Conservation (phyloP, 306 rosid species). For the Casuarina cunninghamiana region DNA sequence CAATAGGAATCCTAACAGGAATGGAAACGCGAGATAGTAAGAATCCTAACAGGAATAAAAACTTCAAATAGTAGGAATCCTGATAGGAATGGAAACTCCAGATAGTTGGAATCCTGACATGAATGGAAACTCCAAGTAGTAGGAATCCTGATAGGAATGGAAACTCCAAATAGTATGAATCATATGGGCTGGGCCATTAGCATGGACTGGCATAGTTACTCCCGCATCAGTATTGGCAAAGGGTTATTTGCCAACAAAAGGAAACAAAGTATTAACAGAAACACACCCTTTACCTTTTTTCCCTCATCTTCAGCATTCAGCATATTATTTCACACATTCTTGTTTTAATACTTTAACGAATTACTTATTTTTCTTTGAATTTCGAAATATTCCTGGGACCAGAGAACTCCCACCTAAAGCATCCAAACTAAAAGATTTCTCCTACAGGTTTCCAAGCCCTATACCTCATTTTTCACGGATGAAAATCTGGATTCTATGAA, state of each 20-base stretch:
- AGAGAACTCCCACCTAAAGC: neutral
- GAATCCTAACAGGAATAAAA: no score
- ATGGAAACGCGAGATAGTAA: no score
- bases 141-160: no score
- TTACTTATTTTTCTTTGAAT: neutral
- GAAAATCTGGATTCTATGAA: conserved; percentile 57
- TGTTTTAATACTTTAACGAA: neutral
- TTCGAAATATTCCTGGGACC: neutral
- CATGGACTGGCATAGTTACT: no score
- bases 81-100: no score
- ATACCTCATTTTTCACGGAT: conserved; percentile 65
- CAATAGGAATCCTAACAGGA: no score
- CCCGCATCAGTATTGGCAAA: neutral
- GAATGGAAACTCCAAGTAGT: no score
- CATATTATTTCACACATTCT: neutral
- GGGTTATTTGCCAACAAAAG: neutral
- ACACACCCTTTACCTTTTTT: neutral
- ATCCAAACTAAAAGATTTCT: neutral
- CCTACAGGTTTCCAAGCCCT: conserved; percentile 74
- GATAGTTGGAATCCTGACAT: no score
- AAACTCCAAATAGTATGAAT: no score
- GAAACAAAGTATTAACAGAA: neutral
- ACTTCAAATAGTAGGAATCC: no score
- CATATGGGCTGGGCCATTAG: no score
- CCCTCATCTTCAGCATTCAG: neutral